phyloP scores from a whole-genome alignment of 768 basidiomycete species.

The Dacryopinax spathularia region DNA sequence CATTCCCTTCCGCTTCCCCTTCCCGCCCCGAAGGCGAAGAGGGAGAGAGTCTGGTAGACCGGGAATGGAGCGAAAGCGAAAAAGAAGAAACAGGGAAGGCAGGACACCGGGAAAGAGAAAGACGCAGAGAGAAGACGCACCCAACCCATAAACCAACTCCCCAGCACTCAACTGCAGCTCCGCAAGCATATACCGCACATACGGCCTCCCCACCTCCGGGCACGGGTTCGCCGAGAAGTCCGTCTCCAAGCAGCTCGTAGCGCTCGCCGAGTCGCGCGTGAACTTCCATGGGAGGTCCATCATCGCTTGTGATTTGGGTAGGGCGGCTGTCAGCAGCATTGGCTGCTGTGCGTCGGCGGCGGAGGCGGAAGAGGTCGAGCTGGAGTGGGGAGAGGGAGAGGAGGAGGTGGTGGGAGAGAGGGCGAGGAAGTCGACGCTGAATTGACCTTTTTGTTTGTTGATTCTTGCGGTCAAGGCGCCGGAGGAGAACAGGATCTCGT shows the following conservation, averaged over 20 bases:
- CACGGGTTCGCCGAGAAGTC: conserved; percentile 46
- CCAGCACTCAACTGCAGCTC: conserved; percentile 52
- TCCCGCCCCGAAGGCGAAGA: too few relatives aligned
- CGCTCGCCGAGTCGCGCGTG: conserved; percentile 25
- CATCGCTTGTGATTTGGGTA: conserved; percentile 17
- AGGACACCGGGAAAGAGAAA: neutral
- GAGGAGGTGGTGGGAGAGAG: conserved; percentile 9
- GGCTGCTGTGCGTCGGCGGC: too few relatives aligned
- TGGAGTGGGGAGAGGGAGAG: too few relatives aligned
- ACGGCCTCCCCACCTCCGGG: conserved; percentile 32
- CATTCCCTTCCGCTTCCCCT: too few relatives aligned
- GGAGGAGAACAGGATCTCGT: conserved; percentile 26
- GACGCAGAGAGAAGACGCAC: conserved; percentile 18
- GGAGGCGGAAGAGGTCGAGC: too few relatives aligned
- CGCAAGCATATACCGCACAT: conserved; percentile 24
- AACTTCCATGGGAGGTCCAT: conserved; percentile 21
- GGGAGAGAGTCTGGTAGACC: too few relatives aligned
- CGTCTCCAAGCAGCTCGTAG: conserved; percentile 41
- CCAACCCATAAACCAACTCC: conserved; percentile 58
- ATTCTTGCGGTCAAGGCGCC: conserved; percentile 43
- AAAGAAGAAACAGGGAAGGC: too few relatives aligned
- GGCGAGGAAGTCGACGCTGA: conserved; percentile 37
- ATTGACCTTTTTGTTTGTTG: conserved; percentile 36
- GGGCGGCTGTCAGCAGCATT: too few relatives aligned
- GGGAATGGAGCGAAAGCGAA: too few relatives aligned